A percentile compares a stretch with the other conserved stretches of the same genome.
These are phyloP conservation scores for Ascochyta koolunga DNA, from an alignment of 2,329 filamentous ascomycete genomes.

Conservation along the genomic window DNA sequence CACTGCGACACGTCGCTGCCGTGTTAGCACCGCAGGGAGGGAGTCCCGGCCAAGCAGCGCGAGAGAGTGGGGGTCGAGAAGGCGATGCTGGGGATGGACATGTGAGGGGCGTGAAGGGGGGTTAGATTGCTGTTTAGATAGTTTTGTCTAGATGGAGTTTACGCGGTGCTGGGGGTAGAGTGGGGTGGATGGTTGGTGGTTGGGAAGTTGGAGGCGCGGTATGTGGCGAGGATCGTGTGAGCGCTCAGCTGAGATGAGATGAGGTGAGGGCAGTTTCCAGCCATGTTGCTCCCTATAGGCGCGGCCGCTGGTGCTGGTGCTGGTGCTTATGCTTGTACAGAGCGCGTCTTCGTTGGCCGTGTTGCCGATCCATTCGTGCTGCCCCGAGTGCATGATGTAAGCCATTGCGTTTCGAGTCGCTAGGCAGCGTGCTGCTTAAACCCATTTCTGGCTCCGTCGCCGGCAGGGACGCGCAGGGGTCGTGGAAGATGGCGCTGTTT, in stretches of 20 bases:
- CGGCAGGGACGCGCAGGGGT: constrained; percentile 52
- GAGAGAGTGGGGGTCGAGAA: constrained; percentile 33
- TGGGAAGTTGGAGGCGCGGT: constrained; percentile 42
- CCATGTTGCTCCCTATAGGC: no score
- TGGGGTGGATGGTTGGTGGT: no score
- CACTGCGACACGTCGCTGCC: constrained; percentile 21
- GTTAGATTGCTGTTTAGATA: no score
- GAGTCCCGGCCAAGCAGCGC: constrained; percentile 29
- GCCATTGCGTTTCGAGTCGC: constrained; percentile 45
- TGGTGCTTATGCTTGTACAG: constrained; percentile 55
- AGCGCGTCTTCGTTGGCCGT: constrained; percentile 58
- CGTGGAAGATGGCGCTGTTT: constrained; percentile 43
- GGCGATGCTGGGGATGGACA: constrained; percentile 62
- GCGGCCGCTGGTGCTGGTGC: constrained; percentile 51
- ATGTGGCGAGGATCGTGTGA: constrained; percentile 47
- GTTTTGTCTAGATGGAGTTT: constrained; percentile 61
- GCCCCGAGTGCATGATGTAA: no score
- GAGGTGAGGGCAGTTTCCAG: constrained; percentile 49
- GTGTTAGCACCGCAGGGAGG: constrained; percentile 25
- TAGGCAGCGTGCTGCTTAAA: constrained; percentile 47
- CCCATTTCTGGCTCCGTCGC: constrained; percentile 47
- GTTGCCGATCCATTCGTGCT: constrained; percentile 45
- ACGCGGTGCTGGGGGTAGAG: constrained; percentile 46
- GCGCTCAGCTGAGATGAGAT: no score
- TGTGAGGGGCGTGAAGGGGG: constrained; percentile 63